Percentiles rank a stretch among this genome's conserved stretches.
Conservation (phyloP, 2,329 filamentous ascomycete species). For the Septoria petroselini region DNA sequence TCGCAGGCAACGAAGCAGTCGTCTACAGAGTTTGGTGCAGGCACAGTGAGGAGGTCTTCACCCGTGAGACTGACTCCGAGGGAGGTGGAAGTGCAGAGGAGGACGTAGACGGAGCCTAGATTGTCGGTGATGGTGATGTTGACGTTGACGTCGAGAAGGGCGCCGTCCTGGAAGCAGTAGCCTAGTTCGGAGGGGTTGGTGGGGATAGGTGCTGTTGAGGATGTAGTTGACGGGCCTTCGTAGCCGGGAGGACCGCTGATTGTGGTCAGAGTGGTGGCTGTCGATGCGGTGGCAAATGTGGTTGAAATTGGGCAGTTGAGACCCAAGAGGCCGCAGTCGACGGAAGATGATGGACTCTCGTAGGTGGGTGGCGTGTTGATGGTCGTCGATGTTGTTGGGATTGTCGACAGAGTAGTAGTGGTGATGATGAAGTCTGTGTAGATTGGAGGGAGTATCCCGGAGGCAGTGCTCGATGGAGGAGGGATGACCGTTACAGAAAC, state of each 20-base stretch:
- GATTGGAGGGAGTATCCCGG: neutral
- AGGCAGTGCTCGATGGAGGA: neutral
- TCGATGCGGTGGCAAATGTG: neutral
- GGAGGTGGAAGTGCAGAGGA: slow-evolving; percentile 3
- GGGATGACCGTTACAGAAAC: neutral
- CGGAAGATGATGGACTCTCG: neutral
- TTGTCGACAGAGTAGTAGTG: neutral
- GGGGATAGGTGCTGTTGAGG: neutral
- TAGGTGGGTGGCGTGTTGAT: neutral
- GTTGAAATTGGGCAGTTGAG: neutral
- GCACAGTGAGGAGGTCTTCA: neutral
- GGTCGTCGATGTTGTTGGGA: neutral
- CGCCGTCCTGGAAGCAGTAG: slow-evolving; percentile 11
- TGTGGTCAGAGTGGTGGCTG: neutral
- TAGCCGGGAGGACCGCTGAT: neutral
- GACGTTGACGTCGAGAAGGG: slow-evolving; percentile 3
- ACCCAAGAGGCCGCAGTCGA: neutral
- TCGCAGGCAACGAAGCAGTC: slow-evolving; percentile 11
- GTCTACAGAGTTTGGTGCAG: slow-evolving; percentile 9
- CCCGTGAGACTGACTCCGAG: slow-evolving; percentile 3
- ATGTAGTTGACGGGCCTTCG: neutral
- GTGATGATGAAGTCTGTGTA: neutral
- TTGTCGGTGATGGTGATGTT: slow-evolving; percentile 13
- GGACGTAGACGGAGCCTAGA: slow-evolving; percentile 4
- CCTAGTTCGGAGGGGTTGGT: neutral